These are phyloP conservation scores for Grigorovia humatica DNA, from an alignment of 805 yeast genomes.

Conservation along the genomic window DNA sequence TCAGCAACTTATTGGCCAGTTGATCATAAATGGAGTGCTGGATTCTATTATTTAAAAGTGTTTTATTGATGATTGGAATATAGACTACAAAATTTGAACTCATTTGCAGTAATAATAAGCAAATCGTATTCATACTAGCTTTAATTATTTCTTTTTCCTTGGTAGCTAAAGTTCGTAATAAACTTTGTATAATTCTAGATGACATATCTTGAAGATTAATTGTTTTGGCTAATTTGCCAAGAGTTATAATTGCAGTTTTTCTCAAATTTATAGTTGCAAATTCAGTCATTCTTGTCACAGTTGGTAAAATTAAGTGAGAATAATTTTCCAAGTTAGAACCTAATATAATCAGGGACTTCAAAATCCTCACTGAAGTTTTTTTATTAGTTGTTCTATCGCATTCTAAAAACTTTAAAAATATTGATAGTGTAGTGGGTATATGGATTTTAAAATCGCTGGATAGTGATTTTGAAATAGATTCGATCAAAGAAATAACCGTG, in stretches of 20 bases:
- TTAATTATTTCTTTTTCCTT: conserved; percentile 49
- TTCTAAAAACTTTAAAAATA: conserved; percentile 67
- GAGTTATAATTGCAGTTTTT: conserved; percentile 66
- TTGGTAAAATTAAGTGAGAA: conserved; percentile 78
- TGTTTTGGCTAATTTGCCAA: conserved; percentile 68
- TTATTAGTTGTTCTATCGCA: conserved; percentile 54
- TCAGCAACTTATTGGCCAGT: conserved; percentile 62
- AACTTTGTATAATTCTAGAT: conserved; percentile 79
- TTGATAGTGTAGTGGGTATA: conserved; percentile 65
- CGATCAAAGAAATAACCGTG: conserved; percentile 70
- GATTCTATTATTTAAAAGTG: conserved; percentile 49
- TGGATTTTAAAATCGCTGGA: conserved; percentile 88
- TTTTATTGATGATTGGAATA: conserved; percentile 69
- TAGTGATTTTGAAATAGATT: conserved; percentile 72
- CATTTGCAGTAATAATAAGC: conserved; percentile 68
- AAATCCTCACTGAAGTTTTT: conserved; percentile 57
- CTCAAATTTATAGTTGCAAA: conserved; percentile 48
- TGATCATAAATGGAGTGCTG: conserved; percentile 72
- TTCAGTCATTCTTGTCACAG: conserved; percentile 72
- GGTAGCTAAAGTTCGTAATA: conserved; percentile 52
- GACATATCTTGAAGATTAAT: conserved; percentile 79
- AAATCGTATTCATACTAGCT: conserved; percentile 67
- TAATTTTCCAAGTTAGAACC: conserved; percentile 85
- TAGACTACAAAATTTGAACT: conserved; percentile 78
- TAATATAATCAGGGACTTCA: conserved; percentile 75